phyloP scores from a whole-genome alignment of 2,329 filamentous ascomycete genomes.

The Colletotrichum paranaense region DNA sequence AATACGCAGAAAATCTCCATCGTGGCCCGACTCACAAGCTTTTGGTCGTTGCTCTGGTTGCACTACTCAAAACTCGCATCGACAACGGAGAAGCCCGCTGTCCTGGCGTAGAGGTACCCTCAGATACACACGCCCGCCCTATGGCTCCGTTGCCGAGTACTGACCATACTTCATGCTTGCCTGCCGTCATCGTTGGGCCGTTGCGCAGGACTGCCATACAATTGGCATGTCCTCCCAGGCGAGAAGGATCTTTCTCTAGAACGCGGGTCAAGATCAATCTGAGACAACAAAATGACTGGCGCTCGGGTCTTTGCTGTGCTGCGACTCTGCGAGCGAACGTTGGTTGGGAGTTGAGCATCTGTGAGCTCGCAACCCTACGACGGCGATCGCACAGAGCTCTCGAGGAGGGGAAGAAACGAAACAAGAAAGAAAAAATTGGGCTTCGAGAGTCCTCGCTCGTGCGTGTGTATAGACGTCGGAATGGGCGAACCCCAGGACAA shows the following conservation, averaged over 20 bases:
- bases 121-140: neutral
- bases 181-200: slow-evolving; percentile 3
- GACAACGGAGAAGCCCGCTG: neutral
- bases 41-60: neutral
- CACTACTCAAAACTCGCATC: neutral
- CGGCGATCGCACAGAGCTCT: neutral
- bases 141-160: neutral
- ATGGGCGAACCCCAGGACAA: neutral
- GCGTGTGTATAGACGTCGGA: neutral
- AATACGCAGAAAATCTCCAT: neutral
- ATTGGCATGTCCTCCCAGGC: neutral
- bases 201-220: neutral
- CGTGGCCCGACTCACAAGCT: neutral
- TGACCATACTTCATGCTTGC: neutral
- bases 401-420: neutral
- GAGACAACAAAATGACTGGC: neutral
- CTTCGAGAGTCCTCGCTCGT: neutral
- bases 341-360: neutral
- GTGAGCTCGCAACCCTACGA: neutral
- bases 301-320: neutral
- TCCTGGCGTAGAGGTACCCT: neutral
- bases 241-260: neutral
- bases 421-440: neutral
- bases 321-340: too few relatives aligned
- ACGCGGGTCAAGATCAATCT: neutral